These are phyloP conservation scores for Gloeopeniophorella convolvens DNA, from an alignment of 768 basidiomycete genomes.

Conservation along the genomic window DNA sequence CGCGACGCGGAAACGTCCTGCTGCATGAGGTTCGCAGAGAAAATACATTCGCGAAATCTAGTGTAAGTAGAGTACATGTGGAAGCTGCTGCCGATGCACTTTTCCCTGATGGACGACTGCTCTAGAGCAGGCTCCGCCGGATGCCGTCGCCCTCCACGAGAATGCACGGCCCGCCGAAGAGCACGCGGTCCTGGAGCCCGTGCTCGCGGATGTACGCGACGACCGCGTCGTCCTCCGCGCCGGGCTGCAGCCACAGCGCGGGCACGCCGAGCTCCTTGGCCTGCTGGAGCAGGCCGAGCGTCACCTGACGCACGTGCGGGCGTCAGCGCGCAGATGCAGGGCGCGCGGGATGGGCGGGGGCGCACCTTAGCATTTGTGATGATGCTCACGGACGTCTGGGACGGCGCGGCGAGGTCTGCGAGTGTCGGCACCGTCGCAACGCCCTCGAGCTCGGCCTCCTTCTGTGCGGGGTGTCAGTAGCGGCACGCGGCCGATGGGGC, in stretches of 20 bases:
- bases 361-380: slow-evolving; percentile 68
- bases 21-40: no score
- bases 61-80: no score
- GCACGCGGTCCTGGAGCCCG: slow-evolving; percentile 56
- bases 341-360: not conserved
- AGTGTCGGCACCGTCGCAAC: slow-evolving; percentile 49
- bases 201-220: slow-evolving; percentile 59
- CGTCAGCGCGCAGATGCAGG: not conserved
- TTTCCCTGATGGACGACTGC: no score
- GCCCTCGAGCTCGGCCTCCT: slow-evolving; percentile 64
- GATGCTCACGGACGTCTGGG: slow-evolving; percentile 68
- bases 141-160: slow-evolving; percentile 69
- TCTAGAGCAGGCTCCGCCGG: slow-evolving; percentile 17
- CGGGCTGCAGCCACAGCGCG: slow-evolving; percentile 85
- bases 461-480: slow-evolving; percentile 35
- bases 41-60: no score
- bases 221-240: slow-evolving; percentile 67
- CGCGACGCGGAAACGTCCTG: no score
- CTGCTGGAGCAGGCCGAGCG: slow-evolving; percentile 57
- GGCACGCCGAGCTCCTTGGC: slow-evolving; percentile 68
- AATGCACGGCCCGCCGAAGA: slow-evolving; percentile 80
- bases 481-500: not conserved
- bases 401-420: slow-evolving; percentile 49
- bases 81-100: no score
- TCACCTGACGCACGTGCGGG: slow-evolving; percentile 64